Base-by-base conservation (phyloP, 768 basidiomycete genomes). In the Neoboletus subvelutipes region DNA sequence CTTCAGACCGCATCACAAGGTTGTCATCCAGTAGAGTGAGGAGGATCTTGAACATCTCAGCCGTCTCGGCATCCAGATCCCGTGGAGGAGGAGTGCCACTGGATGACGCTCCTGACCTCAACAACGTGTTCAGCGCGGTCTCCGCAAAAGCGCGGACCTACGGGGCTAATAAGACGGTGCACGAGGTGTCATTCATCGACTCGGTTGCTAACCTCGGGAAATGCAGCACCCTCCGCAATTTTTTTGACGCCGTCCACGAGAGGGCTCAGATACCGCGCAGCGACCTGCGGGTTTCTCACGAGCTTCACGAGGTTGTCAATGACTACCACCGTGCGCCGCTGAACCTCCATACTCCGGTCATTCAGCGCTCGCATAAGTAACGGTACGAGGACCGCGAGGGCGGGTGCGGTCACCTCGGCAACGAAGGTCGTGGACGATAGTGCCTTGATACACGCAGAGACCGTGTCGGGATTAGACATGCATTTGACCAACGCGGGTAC, bases 241-340 rank as follows among this genome's bases (percentile, higher is more conserved):
- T 89, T 91, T 67, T 91, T 84, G 18, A 96, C 93, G 56, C 95
- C 94, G 34, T 92, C 89, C 5, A 96, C 88, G 41, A 98, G 85
- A 40, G 87, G 80, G 61, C 88, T 88, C 34, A 95, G 83, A 73
- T 98, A 94, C 34, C 82, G 81, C 4, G 94, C 95, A 50, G 96
- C 96, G 39, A 98, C 84, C 57, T 81, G 85, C 3, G 92, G 89
- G 66, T 95, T 85, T 60, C 96, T 89, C 41, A 98, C 96, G 59
- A 98, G 90, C 76, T 98, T 98, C 74, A 97, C 95, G 53, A 98
- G 80, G 75, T 98, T 98, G 68, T 96, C 94, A 58, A 94, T 84
- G 67, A 98, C 93, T 48, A 98, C 87, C 56, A 97, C 94, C 1
- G 92, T 88, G 56, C 96, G 86, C 55, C 96, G 88, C 70, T 96